Evolutionary conservation across 73 alveolate species (phyloP).

Genomic region (Uronychia setigera): DNA sequence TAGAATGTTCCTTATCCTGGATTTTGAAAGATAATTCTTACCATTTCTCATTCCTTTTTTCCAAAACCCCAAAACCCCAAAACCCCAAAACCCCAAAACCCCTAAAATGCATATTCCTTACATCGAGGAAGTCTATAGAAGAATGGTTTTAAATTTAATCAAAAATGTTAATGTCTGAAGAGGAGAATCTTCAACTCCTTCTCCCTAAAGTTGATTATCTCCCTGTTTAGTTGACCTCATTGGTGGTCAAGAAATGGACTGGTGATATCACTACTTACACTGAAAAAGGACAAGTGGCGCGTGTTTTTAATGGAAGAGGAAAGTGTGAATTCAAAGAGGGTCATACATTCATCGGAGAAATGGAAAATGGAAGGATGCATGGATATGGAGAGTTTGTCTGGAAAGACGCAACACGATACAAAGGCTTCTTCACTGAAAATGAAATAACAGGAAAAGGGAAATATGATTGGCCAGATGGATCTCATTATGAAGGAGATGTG

Average conservation of each 20-base stretch:
- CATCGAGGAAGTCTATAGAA: too few relatives aligned
- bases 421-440: conserved; percentile 83
- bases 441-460: conserved; percentile 91
- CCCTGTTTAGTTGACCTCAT: conserved; percentile 61
- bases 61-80: conserved; percentile 99
- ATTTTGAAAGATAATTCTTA: neutral
- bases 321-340: conserved; percentile 77
- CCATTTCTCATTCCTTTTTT: conserved; percentile 95
- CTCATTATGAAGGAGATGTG: conserved; percentile 84
- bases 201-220: conserved; percentile 66
- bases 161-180: too few relatives aligned
- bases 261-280: conserved; percentile 68
- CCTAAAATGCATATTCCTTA: too few relatives aligned
- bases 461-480: conserved; percentile 68
- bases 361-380: conserved; percentile 44
- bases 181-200: too few relatives aligned
- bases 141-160: too few relatives aligned
- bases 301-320: conserved; percentile 70
- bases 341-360: too few relatives aligned
- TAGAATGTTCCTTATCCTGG: conserved; percentile 96
- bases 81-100: too few relatives aligned
- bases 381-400: conserved; percentile 82
- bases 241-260: conserved; percentile 69
- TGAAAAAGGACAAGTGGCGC: conserved; percentile 45
- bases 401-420: conserved; percentile 79